Base-by-base conservation (phyloP, 768 basidiomycete genomes). In the Phanerochaete sordida region DNA sequence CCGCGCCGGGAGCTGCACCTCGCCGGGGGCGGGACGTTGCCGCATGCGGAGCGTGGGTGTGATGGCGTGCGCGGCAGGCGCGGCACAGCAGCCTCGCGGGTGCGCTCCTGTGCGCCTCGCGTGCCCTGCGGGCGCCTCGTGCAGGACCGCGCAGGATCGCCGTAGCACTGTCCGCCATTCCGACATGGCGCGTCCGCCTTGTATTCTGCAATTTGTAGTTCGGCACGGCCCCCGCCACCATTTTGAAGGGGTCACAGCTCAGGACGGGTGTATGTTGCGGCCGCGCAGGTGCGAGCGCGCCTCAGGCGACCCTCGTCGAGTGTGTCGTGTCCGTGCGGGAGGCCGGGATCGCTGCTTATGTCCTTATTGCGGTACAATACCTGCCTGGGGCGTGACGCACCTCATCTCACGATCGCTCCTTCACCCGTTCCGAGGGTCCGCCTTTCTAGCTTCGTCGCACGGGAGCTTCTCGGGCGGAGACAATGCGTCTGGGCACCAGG, bases 151-250 rank as follows among this genome's bases (percentile, higher is more conserved):
- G 33, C 33, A 35, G 33, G 21, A 21, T 53, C 51, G 31, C 31
- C 27, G 21, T 49, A 30, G 26, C 28, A 30, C 51, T 7, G 12
- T 16, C 51, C 31, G 51, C 31, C 51, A 30, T 46, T 46, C 28
- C 51, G 28, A 50, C 44, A 46, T 51, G 8, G 19, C n/a, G 30
- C 4, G n/a, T 24, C 31, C 9, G 6, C 19, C 23, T 54, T 33
- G 35, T 27, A 23, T 26, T 24, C 12, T 43, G n/a, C 26, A 43
- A 4, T 54, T 43, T 28, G 24, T 28, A 6, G 31, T 31, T 8
- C 51, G 51, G 35, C 51, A 35, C 33, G 51, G 51, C 51, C 51
- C 30, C 51, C 51, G 51, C 51, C 51, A 53, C 51, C 31, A n/a
- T 31, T 26, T 23, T 28, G n/a, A 31, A 7, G 30, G 11, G 30